Evolutionary conservation across 345 rosid species (phyloP).

Genomic region (Euphorbia peplus): DNA sequence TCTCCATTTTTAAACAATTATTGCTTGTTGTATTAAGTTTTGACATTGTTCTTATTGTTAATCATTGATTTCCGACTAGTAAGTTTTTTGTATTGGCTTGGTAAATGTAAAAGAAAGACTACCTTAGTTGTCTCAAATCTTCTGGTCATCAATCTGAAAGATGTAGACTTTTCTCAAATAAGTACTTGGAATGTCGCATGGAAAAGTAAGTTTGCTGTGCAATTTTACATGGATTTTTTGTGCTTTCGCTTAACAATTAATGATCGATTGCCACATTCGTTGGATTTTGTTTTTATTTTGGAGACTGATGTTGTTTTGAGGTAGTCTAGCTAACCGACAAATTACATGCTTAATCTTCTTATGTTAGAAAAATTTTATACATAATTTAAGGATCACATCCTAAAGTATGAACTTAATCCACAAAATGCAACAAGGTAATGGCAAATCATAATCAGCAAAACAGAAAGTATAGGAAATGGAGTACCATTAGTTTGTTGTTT

Average conservation of each 20-base stretch:
- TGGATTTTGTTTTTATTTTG: not conserved
- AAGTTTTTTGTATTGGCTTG: not conserved
- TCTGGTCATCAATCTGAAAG: conserved; percentile 70
- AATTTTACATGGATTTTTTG: too few relatives aligned
- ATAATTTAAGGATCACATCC: too few relatives aligned
- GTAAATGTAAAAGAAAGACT: conserved; percentile 85
- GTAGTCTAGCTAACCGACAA: not conserved
- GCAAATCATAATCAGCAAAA: too few relatives aligned
- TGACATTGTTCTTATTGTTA: not conserved
- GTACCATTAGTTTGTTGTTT: too few relatives aligned
- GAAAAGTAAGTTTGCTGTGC: conserved; percentile 57
- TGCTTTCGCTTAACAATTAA: not conserved
- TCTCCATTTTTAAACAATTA: too few relatives aligned
- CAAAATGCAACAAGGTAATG: too few relatives aligned
- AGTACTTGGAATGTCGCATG: conserved; percentile 89
- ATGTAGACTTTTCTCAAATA: conserved; percentile 70
- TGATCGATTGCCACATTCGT: not conserved
- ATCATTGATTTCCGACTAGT: too few relatives aligned
- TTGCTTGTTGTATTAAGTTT: too few relatives aligned
- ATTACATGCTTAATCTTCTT: not conserved
- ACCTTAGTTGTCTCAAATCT: conserved; percentile 76
- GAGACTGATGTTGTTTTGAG: not conserved
- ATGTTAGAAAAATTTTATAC: not conserved
- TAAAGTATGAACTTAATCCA: too few relatives aligned
- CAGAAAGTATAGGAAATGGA: too few relatives aligned